A percentile compares a stretch with the other conserved stretches of the same genome.
Conservation (phyloP, 108 stramenopile species). For the Cyclotella baltica region DNA sequence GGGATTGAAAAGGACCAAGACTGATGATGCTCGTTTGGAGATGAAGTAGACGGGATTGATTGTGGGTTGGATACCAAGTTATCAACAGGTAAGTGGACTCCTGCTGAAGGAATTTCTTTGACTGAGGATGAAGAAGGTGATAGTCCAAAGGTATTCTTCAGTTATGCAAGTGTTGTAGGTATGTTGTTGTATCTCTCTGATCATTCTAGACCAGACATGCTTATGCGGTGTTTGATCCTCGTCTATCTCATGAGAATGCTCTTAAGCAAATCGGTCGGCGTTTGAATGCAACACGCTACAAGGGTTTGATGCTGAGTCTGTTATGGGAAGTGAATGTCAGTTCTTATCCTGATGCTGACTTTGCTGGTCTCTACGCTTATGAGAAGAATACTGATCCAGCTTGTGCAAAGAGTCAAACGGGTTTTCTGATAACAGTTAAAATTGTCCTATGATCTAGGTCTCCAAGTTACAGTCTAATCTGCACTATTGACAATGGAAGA, state of each 20-base stretch:
- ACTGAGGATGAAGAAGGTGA: constrained; percentile 46
- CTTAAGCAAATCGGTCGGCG: background rate
- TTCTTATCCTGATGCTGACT: no score
- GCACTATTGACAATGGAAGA: no score
- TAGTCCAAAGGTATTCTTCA: constrained; percentile 43
- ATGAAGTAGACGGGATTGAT: constrained; percentile 52
- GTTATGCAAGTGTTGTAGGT: constrained; percentile 52
- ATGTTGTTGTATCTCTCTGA: constrained; percentile 59
- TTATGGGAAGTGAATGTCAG: background rate
- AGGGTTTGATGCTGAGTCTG: background rate
- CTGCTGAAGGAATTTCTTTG: constrained; percentile 44
- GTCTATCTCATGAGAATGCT: background rate
- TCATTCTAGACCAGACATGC: constrained; percentile 54
- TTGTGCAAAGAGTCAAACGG: no score
- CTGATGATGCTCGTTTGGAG: constrained; percentile 19
- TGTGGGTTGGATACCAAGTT: constrained; percentile 6
- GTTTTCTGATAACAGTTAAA: no score
- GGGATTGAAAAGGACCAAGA: constrained; percentile 22
- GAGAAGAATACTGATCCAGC: no score
- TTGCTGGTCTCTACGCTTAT: no score
- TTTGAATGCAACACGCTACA: background rate
- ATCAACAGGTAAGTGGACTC: constrained; percentile 13
- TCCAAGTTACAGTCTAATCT: no score
- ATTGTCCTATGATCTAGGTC: no score
- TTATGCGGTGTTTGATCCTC: constrained; percentile 27